phyloP scores from a whole-genome alignment of 371 early-diverging fungal genomes.

The Rhizomucor pusillus region DNA sequence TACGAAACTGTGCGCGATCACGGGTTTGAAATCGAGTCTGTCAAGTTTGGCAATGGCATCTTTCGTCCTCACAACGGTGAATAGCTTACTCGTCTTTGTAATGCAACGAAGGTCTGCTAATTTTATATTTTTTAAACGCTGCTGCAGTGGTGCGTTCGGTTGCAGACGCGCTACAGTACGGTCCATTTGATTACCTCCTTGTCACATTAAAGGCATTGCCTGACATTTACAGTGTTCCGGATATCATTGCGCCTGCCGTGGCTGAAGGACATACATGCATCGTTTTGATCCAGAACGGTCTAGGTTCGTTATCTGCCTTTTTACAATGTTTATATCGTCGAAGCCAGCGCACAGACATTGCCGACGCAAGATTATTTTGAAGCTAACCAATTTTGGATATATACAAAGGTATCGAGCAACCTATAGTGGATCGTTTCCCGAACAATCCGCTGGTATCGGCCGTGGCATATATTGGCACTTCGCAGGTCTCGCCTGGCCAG shows the following conservation, averaged over 20 bases:
- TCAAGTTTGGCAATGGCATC: slow-evolving; percentile 55
- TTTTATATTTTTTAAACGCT: neutral
- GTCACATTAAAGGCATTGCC: slow-evolving; percentile 78
- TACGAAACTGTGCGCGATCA: slow-evolving; percentile 56
- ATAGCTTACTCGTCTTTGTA: too few relatives aligned
- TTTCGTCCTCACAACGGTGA: slow-evolving; percentile 59
- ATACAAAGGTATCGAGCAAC: slow-evolving; percentile 56
- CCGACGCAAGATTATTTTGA: too few relatives aligned
- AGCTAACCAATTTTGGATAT: neutral
- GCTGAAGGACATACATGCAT: slow-evolving; percentile 55
- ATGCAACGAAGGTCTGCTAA: neutral
- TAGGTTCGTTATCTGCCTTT: slow-evolving; percentile 36
- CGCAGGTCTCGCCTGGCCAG: slow-evolving; percentile 61
- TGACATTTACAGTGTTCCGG: slow-evolving; percentile 55
- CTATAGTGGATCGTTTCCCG: slow-evolving; percentile 62
- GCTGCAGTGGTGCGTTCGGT: slow-evolving; percentile 57
- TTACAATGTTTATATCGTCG: neutral
- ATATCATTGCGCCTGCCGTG: slow-evolving; percentile 63
- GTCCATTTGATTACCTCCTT: slow-evolving; percentile 66
- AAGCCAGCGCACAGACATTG: neutral
- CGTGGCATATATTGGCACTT: slow-evolving; percentile 74
- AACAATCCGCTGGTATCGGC: slow-evolving; percentile 66
- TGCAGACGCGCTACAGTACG: slow-evolving; percentile 30
- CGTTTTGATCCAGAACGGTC: slow-evolving; percentile 84
- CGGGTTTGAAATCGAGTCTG: slow-evolving; percentile 67